Percentiles rank a stretch among this genome's conserved stretches.
phyloP scores from a whole-genome alignment of 441 rosid species.

The Capsella rubella region DNA sequence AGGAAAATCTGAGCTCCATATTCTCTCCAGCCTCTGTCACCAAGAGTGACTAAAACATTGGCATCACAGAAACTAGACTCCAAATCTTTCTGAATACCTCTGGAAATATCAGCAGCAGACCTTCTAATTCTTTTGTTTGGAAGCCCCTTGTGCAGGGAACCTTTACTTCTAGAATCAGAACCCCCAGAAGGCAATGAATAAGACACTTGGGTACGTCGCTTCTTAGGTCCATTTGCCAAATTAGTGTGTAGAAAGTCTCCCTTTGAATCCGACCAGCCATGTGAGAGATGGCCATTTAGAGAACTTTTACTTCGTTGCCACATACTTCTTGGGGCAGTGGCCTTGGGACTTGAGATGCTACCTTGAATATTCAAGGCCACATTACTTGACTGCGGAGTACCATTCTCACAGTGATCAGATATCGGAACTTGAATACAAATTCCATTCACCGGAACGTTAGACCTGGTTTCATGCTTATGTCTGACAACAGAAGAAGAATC shows the following conservation, averaged over 20 bases:
- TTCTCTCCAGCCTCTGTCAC: conserved; percentile 95
- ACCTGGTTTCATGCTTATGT: conserved; percentile 45
- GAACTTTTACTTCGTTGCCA: conserved; percentile 76
- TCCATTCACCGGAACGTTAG: conserved; percentile 50
- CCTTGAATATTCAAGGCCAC: conserved; percentile 63
- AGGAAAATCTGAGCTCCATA: conserved; percentile 71
- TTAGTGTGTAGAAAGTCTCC: conserved; percentile 58
- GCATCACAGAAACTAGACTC: conserved; percentile 77
- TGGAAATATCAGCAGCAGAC: conserved; percentile 61
- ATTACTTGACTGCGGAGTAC: conserved; percentile 56
- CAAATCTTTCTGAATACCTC: conserved; percentile 62
- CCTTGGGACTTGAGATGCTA: conserved; percentile 75
- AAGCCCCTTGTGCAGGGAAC: conserved; percentile 58
- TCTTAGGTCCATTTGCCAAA: conserved; percentile 86
- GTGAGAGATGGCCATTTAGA: conserved; percentile 55
- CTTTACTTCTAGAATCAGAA: conserved; percentile 68
- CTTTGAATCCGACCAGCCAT: conserved; percentile 84
- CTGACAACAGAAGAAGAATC: conserved; percentile 47
- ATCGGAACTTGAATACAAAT: conserved; percentile 70
- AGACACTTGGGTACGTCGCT: conserved; percentile 92
- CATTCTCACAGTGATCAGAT: conserved; percentile 48
- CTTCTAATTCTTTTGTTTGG: conserved; percentile 86
- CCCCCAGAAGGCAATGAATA: conserved; percentile 76
- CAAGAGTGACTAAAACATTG: conserved; percentile 72
- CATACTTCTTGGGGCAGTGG: conserved; percentile 88